Evolutionary conservation across 2,329 filamentous ascomycete species (phyloP), one percentile per base, ranked within the genome.

Genomic region (Neurospora crassa): DNA sequence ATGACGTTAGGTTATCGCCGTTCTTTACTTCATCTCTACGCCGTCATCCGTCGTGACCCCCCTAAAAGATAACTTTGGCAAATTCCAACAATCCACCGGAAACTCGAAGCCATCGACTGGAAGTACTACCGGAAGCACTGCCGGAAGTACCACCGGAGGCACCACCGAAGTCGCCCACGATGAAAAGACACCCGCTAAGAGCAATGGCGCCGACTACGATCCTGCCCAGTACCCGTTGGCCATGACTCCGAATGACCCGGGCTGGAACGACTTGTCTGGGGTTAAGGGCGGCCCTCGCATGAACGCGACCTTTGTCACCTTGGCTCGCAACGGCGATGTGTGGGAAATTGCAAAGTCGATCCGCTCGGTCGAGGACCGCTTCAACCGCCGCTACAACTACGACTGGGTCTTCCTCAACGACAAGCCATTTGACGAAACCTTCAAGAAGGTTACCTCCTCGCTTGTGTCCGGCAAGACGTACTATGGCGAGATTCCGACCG

Each of bases 371-470:
- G 96, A 99, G 83, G 96, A 99, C 82, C 92, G 96, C 79, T 99
- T 99, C 89, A 99, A 99, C 84, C 89, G 90, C 78, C 92, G 95
- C 78, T 98, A 92, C 85, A 91, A 97, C 84, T 99, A 99, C 83
- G 95, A 98, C 80, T 99, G 96, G 96, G 95, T 99, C 70, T 99
- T 99, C 84, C 85, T 99, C 73, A 99, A 99, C 82, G 96, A 99
- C 80, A 89, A 94, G 80, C 92, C 94, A 0, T 99, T 99, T 78
- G 92, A 97, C 79, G 92, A 92, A 3, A 90, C 89, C 11, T 99
- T 99, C 87, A 98, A 94, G 82, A 95, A 93, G 82, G 87, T 98
- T 75, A 99, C 96, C 4, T 87, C 88, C 5, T 90, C 93, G 1
- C 87, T 99, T 45, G 92, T 96, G n/a, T 98, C 95, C 14, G 96